Conservation (phyloP, 176 grass and related monocot species). For the Pharus latifolius region DNA sequence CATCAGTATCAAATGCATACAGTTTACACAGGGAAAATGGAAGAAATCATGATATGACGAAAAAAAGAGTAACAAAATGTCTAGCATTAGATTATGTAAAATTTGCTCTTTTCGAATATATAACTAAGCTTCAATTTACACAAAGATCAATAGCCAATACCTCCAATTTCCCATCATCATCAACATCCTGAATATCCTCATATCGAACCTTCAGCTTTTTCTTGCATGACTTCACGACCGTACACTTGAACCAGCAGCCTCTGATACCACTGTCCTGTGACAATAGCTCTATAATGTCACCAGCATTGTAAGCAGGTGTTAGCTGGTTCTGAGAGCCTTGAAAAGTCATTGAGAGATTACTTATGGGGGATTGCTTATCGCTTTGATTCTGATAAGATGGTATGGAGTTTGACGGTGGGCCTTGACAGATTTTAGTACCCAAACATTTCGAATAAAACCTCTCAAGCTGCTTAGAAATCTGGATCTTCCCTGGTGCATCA, state of each 20-base stretch:
- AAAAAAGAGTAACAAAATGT: background rate
- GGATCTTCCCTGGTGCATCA: conserved; percentile 31
- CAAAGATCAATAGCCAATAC: conserved; percentile 22
- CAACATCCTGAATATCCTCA: conserved; percentile 80
- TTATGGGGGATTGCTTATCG: conserved; percentile 25
- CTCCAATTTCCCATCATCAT: conserved; percentile 75
- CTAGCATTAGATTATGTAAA: background rate
- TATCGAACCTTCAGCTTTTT: conserved; percentile 86
- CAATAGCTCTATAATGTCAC: conserved; percentile 81
- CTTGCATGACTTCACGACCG: conserved; percentile 61
- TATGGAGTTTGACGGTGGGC: conserved; percentile 27
- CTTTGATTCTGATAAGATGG: conserved; percentile 42
- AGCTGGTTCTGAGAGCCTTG: conserved; percentile 37
- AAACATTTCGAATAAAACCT: conserved; percentile 49
- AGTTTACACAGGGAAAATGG: background rate
- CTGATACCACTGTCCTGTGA: conserved; percentile 94
- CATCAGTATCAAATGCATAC: background rate
- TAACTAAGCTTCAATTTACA: conserved; percentile 5
- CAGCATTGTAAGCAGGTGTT: conserved; percentile 41
- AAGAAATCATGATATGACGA: background rate
- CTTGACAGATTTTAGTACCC: conserved; percentile 50
- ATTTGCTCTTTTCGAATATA: background rate
- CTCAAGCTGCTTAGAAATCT: conserved; percentile 40
- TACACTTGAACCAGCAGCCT: conserved; percentile 98
- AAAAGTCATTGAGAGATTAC: conserved; percentile 37